A percentile compares a stretch with the other conserved stretches of the same genome.
Conservation (phyloP, 257 asterid genomes). For the Schizonepeta tenuifolia region DNA sequence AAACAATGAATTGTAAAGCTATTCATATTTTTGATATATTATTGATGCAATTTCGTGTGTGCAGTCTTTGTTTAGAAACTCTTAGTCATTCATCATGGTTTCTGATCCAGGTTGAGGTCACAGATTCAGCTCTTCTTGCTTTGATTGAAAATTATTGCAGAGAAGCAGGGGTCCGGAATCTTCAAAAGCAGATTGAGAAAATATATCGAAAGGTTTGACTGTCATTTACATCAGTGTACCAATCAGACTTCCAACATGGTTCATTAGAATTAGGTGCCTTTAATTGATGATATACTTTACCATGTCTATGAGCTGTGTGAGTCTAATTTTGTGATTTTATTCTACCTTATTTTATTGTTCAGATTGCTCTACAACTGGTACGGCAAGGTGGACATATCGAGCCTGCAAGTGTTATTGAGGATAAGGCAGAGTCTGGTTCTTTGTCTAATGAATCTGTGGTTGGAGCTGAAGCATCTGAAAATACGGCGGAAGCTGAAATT, state of each 20-base stretch:
- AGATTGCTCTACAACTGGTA: slow-evolving; percentile 93
- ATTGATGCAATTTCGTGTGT: neutral
- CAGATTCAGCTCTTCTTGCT: slow-evolving; percentile 88
- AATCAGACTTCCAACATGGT: slow-evolving; percentile 5
- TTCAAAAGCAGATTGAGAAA: slow-evolving; percentile 99
- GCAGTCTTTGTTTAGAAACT: slow-evolving; percentile 17
- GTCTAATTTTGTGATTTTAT: slow-evolving; percentile 4
- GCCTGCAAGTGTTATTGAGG: slow-evolving; percentile 37
- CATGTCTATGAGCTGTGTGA: neutral
- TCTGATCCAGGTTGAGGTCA: slow-evolving; percentile 80
- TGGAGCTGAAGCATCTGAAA: slow-evolving; percentile 48
- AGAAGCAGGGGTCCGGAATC: slow-evolving; percentile 99
- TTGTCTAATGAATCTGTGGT: slow-evolving; percentile 32
- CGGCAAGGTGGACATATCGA: slow-evolving; percentile 54
- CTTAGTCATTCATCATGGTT: slow-evolving; percentile 29
- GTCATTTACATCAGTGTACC: neutral
- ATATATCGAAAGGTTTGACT: slow-evolving; percentile 84
- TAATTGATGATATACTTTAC: slow-evolving; percentile 13
- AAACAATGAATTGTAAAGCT: slow-evolving; percentile 2
- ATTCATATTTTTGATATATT: slow-evolving; percentile 11
- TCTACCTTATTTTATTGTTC: slow-evolving; percentile 29
- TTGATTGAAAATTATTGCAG: slow-evolving; percentile 94
- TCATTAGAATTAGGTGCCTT: slow-evolving; percentile 8
- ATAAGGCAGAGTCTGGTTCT: slow-evolving; percentile 42
- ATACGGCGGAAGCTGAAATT: slow-evolving; percentile 58